Percentiles rank a stretch among this genome's conserved stretches.
These are phyloP conservation scores for Quercus aquifolioides DNA, from an alignment of 306 rosid genomes.

Conservation along the genomic window DNA sequence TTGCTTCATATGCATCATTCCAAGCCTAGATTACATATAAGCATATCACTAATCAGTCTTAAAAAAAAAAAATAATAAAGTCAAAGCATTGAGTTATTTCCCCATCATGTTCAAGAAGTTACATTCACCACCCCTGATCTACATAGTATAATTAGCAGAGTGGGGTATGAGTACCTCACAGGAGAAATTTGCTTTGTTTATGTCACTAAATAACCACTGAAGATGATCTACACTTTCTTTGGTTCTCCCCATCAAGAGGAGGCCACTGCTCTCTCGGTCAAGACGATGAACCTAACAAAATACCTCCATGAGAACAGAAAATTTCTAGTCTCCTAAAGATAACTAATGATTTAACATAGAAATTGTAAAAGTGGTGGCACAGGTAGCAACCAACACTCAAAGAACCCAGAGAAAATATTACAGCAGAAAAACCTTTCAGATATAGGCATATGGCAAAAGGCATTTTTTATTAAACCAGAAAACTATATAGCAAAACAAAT, in stretches of 20 bases:
- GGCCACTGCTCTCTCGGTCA: conserved; percentile 89
- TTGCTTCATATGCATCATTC: conserved; percentile 73
- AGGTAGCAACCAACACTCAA: neutral
- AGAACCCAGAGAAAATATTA: neutral
- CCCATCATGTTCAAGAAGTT: neutral
- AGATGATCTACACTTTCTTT: conserved; percentile 69
- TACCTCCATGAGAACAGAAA: neutral
- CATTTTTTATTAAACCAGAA: too few relatives aligned
- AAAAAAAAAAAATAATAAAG: neutral
- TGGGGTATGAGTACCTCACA: conserved; percentile 45
- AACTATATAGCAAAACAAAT: too few relatives aligned
- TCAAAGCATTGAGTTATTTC: neutral
- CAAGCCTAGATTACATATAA: conserved; percentile 50
- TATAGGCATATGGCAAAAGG: neutral
- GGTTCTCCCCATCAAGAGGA: conserved; percentile 78
- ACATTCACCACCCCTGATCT: conserved; percentile 6
- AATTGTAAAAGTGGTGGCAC: neutral
- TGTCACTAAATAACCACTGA: conserved; percentile 66
- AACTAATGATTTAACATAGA: neutral
- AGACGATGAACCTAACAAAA: conserved; percentile 84
- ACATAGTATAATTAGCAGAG: neutral
- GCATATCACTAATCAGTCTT: neutral
- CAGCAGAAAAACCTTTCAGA: neutral
- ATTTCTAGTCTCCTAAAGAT: neutral
- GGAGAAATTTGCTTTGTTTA: conserved; percentile 49